phyloP scores from a whole-genome alignment of 345 rosid genomes.

The Citrus trifoliata region DNA sequence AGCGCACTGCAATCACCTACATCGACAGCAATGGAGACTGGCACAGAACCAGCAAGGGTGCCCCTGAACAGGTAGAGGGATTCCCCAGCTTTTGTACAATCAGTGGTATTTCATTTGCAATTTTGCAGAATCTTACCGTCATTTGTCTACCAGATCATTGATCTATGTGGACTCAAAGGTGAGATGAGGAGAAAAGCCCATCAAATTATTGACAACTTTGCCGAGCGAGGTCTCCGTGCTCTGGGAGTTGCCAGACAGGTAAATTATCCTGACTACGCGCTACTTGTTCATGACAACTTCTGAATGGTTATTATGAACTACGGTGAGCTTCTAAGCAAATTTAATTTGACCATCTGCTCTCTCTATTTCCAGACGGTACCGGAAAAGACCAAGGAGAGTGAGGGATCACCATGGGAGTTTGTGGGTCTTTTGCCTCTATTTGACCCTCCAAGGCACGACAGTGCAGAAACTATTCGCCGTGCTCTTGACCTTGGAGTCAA shows the following conservation, averaged over 20 bases:
- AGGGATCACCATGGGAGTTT: constrained; percentile 80
- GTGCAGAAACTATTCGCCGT: constrained; percentile 73
- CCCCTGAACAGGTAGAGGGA: constrained; percentile 77
- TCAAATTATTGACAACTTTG: constrained; percentile 58
- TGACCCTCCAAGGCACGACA: constrained; percentile 89
- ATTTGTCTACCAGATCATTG: constrained; percentile 51
- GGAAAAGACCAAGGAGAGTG: constrained; percentile 74
- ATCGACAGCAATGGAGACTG: constrained; percentile 62
- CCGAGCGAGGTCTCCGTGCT: constrained; percentile 87
- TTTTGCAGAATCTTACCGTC: neutral
- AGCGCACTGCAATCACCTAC: constrained; percentile 94
- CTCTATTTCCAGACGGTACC: constrained; percentile 41
- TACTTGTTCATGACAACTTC: neutral
- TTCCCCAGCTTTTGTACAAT: neutral
- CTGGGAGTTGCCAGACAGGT: constrained; percentile 77
- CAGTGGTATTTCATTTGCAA: neutral
- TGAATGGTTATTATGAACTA: neutral
- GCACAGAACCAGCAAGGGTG: constrained; percentile 88
- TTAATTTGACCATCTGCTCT: neutral
- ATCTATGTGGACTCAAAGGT: constrained; percentile 66
- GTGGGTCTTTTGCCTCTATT: constrained; percentile 91
- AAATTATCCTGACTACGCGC: constrained; percentile 4
- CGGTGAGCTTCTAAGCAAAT: neutral
- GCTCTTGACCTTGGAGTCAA: constrained; percentile 85
- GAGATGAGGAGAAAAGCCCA: constrained; percentile 50